phyloP scores from a whole-genome alignment of 352 stramenopile genomes.

The Pythium myriotylum region DNA sequence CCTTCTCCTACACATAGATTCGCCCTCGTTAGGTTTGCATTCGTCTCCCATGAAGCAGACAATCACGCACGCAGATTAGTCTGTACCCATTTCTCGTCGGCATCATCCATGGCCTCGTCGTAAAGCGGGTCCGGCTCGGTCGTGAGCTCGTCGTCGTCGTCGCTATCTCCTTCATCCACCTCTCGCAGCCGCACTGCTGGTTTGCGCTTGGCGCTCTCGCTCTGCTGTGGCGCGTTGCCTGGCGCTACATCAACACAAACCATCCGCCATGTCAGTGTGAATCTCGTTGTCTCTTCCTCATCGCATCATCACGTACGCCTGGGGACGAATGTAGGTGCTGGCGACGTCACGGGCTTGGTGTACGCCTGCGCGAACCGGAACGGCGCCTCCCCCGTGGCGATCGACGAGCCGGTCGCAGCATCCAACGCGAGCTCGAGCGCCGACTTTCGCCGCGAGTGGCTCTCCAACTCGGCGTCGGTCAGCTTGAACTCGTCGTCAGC shows the following conservation, averaged over 20 bases:
- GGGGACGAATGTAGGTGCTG: conserved; percentile 7
- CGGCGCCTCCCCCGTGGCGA: conserved; percentile 31
- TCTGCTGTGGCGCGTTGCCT: conserved; percentile 30
- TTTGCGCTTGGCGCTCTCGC: conserved; percentile 37
- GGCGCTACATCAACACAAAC: neutral
- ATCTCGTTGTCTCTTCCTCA: too few species aligned
- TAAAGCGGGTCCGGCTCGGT: conserved; percentile 61
- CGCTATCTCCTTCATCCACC: conserved; percentile 26
- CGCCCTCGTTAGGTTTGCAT: too few species aligned
- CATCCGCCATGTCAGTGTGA: neutral
- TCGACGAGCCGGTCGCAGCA: conserved; percentile 9
- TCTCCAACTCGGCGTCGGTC: conserved; percentile 37
- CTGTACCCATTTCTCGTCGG: conserved; percentile 72
- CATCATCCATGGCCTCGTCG: conserved; percentile 62
- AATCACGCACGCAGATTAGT: conserved; percentile 49
- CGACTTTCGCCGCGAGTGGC: conserved; percentile 38
- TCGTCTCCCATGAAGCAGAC: neutral
- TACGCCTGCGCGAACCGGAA: conserved; percentile 39
- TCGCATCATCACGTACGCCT: conserved; percentile 23
- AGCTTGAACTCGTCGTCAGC: conserved; percentile 41
- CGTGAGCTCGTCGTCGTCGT: conserved; percentile 19
- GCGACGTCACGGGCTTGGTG: conserved; percentile 14
- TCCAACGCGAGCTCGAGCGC: conserved; percentile 57
- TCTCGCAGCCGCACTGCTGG: conserved; percentile 18
- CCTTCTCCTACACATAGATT: neutral